Evolutionary conservation across 2,329 filamentous ascomycete genomes (phyloP).

Genomic region (Hypoxylon rubiginosum): DNA sequence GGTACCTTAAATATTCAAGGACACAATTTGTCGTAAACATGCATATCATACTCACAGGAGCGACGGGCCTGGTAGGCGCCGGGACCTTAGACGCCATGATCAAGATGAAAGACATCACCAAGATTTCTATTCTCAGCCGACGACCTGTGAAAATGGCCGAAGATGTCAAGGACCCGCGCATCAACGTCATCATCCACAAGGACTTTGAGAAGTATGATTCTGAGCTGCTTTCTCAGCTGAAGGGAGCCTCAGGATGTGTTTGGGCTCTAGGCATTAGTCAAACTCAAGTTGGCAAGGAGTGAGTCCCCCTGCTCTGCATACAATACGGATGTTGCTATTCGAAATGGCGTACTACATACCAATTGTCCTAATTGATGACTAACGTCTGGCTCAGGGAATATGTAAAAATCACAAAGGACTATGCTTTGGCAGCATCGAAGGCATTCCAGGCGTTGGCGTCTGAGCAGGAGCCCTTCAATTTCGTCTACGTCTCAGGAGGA

Average conservation of each 20-base stretch:
- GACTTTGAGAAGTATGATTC: conserved; percentile 74
- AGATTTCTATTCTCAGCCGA: conserved; percentile 74
- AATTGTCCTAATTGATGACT: neutral
- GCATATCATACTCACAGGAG: conserved; percentile 77
- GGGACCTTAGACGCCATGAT: conserved; percentile 73
- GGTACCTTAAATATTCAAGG: neutral
- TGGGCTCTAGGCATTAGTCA: conserved; percentile 80
- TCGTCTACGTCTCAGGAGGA: conserved; percentile 77
- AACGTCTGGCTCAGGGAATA: conserved; percentile 64
- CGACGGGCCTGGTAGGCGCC: conserved; percentile 75
- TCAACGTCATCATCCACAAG: conserved; percentile 75
- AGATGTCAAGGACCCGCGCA: conserved; percentile 67
- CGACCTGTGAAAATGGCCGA: conserved; percentile 74
- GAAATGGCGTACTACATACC: neutral
- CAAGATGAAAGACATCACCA: conserved; percentile 66
- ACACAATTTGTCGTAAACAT: conserved; percentile 52
- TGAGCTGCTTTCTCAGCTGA: conserved; percentile 69
- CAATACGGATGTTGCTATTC: neutral
- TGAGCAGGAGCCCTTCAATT: conserved; percentile 69
- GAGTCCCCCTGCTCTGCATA: conserved; percentile 41
- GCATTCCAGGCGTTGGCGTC: conserved; percentile 55
- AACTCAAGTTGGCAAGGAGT: conserved; percentile 71
- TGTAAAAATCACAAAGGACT: conserved; percentile 75
- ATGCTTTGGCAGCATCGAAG: conserved; percentile 67
- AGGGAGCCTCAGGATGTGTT: conserved; percentile 75